phyloP scores from a whole-genome alignment of 345 rosid genomes.

The Odontarrhena argentea region DNA sequence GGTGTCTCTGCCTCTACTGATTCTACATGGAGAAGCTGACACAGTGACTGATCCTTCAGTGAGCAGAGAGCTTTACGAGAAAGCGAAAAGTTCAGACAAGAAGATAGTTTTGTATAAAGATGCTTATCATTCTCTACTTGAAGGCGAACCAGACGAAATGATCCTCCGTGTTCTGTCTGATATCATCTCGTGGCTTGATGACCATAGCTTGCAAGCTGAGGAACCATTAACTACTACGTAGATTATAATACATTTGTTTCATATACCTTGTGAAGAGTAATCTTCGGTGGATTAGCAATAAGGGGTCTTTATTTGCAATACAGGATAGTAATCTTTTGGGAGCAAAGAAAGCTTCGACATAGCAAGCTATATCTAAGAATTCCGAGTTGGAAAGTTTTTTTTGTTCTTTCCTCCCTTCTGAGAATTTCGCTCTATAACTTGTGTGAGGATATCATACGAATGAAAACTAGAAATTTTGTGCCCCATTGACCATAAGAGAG shows the following conservation, averaged over 20 bases:
- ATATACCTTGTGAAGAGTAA: slow-evolving; percentile 4
- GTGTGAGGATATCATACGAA: no score
- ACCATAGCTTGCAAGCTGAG: slow-evolving; percentile 43
- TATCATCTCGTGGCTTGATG: slow-evolving; percentile 78
- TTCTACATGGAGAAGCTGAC: slow-evolving; percentile 89
- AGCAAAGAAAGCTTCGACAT: not conserved
- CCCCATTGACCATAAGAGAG: no score
- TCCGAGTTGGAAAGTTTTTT: no score
- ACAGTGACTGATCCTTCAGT: slow-evolving; percentile 84
- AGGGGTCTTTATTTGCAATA: not conserved
- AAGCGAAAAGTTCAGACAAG: slow-evolving; percentile 82
- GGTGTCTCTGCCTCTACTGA: slow-evolving; percentile 81
- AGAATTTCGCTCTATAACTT: no score
- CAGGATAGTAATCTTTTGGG: not conserved
- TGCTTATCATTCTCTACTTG: slow-evolving; percentile 74
- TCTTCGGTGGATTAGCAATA: not conserved
- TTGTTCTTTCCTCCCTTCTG: no score
- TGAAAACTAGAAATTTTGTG: no score
- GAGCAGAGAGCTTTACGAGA: slow-evolving; percentile 77
- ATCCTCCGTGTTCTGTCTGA: slow-evolving; percentile 66
- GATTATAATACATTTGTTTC: slow-evolving; percentile 16
- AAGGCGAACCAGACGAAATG: slow-evolving; percentile 89
- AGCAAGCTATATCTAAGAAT: not conserved
- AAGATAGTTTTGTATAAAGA: slow-evolving; percentile 63
- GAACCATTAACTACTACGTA: slow-evolving; percentile 7